phyloP scores from a whole-genome alignment of 75 land plant species.

The Isoetes taiwanensis region DNA sequence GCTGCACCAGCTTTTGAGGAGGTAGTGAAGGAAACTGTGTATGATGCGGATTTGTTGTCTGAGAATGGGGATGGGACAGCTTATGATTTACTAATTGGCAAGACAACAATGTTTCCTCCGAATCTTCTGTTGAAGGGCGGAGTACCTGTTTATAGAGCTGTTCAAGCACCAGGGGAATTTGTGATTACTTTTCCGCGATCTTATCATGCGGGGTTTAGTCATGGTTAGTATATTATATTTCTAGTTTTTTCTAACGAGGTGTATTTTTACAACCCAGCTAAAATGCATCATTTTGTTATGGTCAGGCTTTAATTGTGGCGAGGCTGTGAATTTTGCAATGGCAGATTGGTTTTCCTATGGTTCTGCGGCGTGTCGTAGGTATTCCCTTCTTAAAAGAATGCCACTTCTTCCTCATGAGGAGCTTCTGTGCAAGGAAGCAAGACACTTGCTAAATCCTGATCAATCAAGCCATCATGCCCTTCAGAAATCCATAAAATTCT shows the following conservation, averaged over 20 bases:
- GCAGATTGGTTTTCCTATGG: conserved; percentile 92
- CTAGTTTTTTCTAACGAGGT: background rate
- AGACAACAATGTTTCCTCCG: conserved; percentile 93
- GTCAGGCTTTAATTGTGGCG: conserved; percentile 93
- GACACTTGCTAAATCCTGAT: conserved; percentile 23
- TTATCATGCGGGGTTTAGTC: conserved; percentile 93
- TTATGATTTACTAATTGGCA: conserved; percentile 73
- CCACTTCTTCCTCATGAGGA: conserved; percentile 86
- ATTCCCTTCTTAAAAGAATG: conserved; percentile 56
- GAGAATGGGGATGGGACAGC: conserved; percentile 59
- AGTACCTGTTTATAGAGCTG: conserved; percentile 81
- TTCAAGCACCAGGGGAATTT: conserved; percentile 84
- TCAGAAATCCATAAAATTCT: conserved; percentile 33
- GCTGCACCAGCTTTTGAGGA: conserved; percentile 67
- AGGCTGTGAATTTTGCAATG: conserved; percentile 91
- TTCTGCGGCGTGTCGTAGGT: conserved; percentile 62
- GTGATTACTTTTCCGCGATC: conserved; percentile 80
- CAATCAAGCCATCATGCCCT: conserved; percentile 19
- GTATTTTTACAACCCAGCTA: background rate
- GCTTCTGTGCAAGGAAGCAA: conserved; percentile 78
- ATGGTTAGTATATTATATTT: conserved; percentile 34
- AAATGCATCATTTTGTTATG: background rate
- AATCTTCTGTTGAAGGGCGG: conserved; percentile 43
- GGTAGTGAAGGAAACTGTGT: conserved; percentile 54
- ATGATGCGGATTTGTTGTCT: conserved; percentile 39